These are phyloP conservation scores for Leptomonas pyrrhocoris DNA, from an alignment of 208 protist species.

Conservation along the genomic window DNA sequence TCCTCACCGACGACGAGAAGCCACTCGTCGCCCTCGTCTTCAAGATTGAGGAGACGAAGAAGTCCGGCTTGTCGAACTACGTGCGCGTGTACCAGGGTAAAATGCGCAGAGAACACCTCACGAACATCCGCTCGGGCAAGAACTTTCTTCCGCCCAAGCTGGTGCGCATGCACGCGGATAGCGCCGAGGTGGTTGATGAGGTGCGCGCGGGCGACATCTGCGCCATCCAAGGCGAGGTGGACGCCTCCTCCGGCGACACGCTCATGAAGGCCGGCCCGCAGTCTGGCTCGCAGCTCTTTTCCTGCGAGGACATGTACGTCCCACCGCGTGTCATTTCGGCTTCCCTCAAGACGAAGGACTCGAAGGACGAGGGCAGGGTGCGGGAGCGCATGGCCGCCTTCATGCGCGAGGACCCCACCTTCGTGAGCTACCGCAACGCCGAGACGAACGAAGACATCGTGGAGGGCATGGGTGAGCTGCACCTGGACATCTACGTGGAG, in stretches of 20 bases:
- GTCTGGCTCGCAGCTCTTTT: constrained; percentile 63
- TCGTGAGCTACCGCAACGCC: constrained; percentile 92
- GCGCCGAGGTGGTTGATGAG: constrained; percentile 94
- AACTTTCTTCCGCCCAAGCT: constrained; percentile 95
- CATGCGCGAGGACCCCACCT: constrained; percentile 97
- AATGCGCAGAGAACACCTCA: constrained; percentile 90
- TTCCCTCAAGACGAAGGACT: constrained; percentile 91
- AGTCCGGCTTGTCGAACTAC: constrained; percentile 98
- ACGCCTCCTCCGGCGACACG: constrained; percentile 97
- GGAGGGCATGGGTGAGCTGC: constrained; percentile 97
- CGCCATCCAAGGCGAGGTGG: constrained; percentile 98
- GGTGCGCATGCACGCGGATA: constrained; percentile 98
- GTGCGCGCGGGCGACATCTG: constrained; percentile 98
- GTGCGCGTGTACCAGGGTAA: constrained; percentile 98
- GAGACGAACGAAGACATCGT: constrained; percentile 96
- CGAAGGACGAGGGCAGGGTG: constrained; percentile 74
- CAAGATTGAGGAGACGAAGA: constrained; percentile 97
- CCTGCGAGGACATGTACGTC: constrained; percentile 97
- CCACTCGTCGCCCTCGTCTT: constrained; percentile 97
- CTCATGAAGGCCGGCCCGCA: constrained; percentile 87
- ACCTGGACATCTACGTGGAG: constrained; percentile 97
- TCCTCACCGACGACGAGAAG: constrained; percentile 90
- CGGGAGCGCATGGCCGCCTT: constrained; percentile 90
- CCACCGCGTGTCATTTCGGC: constrained; percentile 98
- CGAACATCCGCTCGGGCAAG: constrained; percentile 89